These are phyloP conservation scores for Nothopassalora personata DNA, from an alignment of 2,329 filamentous ascomycete genomes.

Conservation along the genomic window DNA sequence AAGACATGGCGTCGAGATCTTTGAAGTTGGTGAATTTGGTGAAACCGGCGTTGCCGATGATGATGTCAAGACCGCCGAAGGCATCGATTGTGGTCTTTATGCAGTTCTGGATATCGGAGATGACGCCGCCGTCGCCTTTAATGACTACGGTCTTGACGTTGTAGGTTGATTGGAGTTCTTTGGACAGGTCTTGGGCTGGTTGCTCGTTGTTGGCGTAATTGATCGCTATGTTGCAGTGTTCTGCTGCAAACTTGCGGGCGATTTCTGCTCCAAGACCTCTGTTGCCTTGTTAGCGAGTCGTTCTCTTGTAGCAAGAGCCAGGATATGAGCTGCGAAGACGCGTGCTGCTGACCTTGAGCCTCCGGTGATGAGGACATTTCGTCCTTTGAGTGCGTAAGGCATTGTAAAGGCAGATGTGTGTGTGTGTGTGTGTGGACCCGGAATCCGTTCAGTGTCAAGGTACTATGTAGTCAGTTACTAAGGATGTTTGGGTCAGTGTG, in stretches of 20 bases:
- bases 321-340: slow-evolving; percentile 2
- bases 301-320: too few relatives aligned
- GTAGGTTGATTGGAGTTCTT: slow-evolving; percentile 50
- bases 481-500: background rate
- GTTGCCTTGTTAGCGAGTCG: slow-evolving; percentile 24
- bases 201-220: slow-evolving; percentile 63
- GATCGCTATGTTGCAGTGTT: slow-evolving; percentile 65
- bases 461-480: too few relatives aligned
- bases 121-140: slow-evolving; percentile 60
- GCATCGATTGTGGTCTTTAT: slow-evolving; percentile 54
- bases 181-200: slow-evolving; percentile 55
- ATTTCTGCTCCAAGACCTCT: slow-evolving; percentile 69
- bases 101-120: slow-evolving; percentile 54
- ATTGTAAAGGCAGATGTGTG: slow-evolving; percentile 37
- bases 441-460: background rate
- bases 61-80: slow-evolving; percentile 68
- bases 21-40: slow-evolving; percentile 55
- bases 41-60: slow-evolving; percentile 72
- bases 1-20: slow-evolving; percentile 53
- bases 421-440: background rate
- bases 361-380: slow-evolving; percentile 61
- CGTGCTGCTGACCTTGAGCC: slow-evolving; percentile 51
- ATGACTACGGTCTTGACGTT: slow-evolving; percentile 51
- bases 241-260: slow-evolving; percentile 59
- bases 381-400: slow-evolving; percentile 57